A percentile compares a stretch with the other conserved stretches of the same genome.
phyloP scores from a whole-genome alignment of 805 yeast species.

The Candida mattraensis region DNA sequence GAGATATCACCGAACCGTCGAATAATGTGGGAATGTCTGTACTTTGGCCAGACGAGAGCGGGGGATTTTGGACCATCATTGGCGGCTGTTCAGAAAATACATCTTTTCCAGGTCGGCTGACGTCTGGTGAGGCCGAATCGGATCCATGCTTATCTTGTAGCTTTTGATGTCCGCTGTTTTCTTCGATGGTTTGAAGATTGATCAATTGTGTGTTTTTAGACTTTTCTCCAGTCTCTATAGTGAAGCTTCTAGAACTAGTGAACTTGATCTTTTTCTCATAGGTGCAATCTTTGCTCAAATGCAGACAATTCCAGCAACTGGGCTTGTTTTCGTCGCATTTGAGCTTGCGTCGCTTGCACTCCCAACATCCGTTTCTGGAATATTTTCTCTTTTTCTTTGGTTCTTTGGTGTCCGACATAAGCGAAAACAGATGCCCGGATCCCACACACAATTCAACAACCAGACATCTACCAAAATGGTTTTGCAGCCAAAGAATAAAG shows the following conservation, averaged over 20 bases:
- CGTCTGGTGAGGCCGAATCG: background rate
- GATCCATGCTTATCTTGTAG: background rate
- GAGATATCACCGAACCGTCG: background rate
- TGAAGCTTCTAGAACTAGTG: slow-evolving; percentile 32
- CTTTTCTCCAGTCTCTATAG: slow-evolving; percentile 22
- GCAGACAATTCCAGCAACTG: slow-evolving; percentile 41
- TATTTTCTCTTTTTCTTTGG: slow-evolving; percentile 39
- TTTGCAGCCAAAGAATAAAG: no score
- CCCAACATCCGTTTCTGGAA: slow-evolving; percentile 45
- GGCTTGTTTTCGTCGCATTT: slow-evolving; percentile 44
- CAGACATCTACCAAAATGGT: no score
- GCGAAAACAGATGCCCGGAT: background rate
- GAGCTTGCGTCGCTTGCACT: slow-evolving; percentile 44
- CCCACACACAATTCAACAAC: no score
- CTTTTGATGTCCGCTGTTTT: slow-evolving; percentile 3
- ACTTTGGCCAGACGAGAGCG: slow-evolving; percentile 6
- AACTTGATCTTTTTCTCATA: slow-evolving; percentile 38
- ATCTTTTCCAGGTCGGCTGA: slow-evolving; percentile 1
- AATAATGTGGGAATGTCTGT: slow-evolving; percentile 3
- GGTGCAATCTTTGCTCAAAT: slow-evolving; percentile 37
- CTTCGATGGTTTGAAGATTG: slow-evolving; percentile 18
- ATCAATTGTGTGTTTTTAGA: slow-evolving; percentile 12
- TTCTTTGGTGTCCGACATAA: slow-evolving; percentile 1
- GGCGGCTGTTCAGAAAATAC: slow-evolving; percentile 16
- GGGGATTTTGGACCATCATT: slow-evolving; percentile 26